These are phyloP conservation scores for Fusarium metavorans DNA, from an alignment of 2,329 filamentous ascomycete genomes.

Conservation along the genomic window DNA sequence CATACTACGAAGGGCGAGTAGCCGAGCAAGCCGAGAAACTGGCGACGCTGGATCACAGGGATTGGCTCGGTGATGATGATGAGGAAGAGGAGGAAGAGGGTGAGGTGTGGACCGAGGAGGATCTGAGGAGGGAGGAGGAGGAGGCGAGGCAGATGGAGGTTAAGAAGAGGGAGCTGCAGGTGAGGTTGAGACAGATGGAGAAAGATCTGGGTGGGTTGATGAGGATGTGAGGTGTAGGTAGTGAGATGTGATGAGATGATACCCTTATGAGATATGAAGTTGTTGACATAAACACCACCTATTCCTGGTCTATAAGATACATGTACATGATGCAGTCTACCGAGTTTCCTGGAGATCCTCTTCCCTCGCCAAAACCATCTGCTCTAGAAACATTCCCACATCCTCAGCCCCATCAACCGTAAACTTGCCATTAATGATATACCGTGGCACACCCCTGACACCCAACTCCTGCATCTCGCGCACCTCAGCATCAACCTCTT, in stretches of 20 bases:
- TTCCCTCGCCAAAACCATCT: conserved; percentile 68
- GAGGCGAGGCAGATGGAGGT: conserved; percentile 68
- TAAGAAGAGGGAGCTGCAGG: conserved; percentile 68
- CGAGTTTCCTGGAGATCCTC: conserved; percentile 21
- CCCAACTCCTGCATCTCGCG: conserved; percentile 61
- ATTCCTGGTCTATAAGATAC: not conserved
- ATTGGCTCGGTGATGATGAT: conserved; percentile 67
- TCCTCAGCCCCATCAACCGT: conserved; percentile 80
- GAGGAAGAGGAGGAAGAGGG: conserved; percentile 64
- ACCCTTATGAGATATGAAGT: conserved; percentile 32
- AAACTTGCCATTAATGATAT: conserved; percentile 76
- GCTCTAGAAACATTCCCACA: conserved; percentile 71
- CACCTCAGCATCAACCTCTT: conserved; percentile 69
- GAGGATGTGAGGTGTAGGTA: conserved; percentile 57
- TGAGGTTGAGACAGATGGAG: conserved; percentile 65
- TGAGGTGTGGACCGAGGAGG: conserved; percentile 73
- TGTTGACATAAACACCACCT: not conserved
- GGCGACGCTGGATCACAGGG: conserved; percentile 75
- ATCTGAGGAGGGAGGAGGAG: conserved; percentile 76
- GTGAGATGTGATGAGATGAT: conserved; percentile 17
- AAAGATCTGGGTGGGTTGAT: conserved; percentile 67
- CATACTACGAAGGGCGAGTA: conserved; percentile 84
- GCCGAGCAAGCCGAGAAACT: conserved; percentile 80
- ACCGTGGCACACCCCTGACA: conserved; percentile 79
- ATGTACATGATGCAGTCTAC: not conserved